These are phyloP conservation scores for Magnolia changhungtana DNA, from an alignment of 164 flowering plant species.

Conservation along the genomic window DNA sequence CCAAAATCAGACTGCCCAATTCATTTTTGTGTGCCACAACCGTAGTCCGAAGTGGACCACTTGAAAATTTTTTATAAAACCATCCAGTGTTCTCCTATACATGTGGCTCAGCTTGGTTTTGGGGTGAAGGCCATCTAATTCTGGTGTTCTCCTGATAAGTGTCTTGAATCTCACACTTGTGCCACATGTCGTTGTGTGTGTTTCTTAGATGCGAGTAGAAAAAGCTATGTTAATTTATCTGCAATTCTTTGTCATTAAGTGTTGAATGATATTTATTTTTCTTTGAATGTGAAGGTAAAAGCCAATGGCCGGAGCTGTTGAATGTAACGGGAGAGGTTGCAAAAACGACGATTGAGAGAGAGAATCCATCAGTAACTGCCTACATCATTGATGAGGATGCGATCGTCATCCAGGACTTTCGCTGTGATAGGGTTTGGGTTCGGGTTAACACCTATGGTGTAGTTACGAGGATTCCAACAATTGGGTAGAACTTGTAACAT, in stretches of 20 bases:
- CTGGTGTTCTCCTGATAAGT: background rate
- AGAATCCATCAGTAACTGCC: slow-evolving; percentile 10
- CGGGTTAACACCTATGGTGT: slow-evolving; percentile 16
- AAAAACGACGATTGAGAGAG: slow-evolving; percentile 6
- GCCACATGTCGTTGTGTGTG: background rate
- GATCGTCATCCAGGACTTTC: slow-evolving; percentile 6
- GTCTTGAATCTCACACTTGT: background rate
- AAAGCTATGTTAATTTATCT: background rate
- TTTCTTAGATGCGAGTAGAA: background rate
- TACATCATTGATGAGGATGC: slow-evolving; percentile 7
- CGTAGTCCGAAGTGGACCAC: background rate
- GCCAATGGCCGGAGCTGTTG: slow-evolving; percentile 32
- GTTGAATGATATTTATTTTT: background rate
- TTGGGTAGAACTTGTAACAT: slow-evolving; percentile 10
- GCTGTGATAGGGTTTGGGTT: slow-evolving; percentile 37
- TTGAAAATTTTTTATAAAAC: no score
- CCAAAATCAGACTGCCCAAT: no score
- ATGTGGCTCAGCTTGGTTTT: background rate
- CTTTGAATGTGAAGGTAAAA: slow-evolving; percentile 5
- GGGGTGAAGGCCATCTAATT: background rate
- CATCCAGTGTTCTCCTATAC: no score
- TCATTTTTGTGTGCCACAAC: background rate
- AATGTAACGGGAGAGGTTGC: slow-evolving; percentile 16
- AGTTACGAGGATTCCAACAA: slow-evolving; percentile 9
- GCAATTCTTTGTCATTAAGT: background rate